Evolutionary conservation across 345 rosid species (phyloP).

Genomic region (Citropsis articulata): DNA sequence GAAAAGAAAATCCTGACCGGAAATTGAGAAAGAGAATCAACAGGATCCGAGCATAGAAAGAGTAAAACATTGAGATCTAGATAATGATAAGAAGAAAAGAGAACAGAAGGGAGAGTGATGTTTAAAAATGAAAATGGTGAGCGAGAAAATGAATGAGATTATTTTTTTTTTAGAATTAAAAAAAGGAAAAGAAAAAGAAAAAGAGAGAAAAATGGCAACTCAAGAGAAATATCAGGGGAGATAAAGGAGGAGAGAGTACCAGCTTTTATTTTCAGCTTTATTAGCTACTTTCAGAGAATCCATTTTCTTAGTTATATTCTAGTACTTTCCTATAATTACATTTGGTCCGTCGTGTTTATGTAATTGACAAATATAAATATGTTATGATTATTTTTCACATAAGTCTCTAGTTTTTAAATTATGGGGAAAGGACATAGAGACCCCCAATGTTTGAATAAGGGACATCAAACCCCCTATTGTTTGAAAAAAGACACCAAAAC

Average conservation of each 20-base stretch:
- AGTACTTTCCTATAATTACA: neutral
- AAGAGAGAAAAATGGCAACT: constrained; percentile 29
- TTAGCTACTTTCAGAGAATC: neutral
- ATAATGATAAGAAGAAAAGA: neutral
- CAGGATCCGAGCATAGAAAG: constrained; percentile 41
- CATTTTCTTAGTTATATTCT: neutral
- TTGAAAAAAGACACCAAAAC: no score
- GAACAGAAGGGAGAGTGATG: constrained; percentile 1
- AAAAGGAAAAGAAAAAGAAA: neutral
- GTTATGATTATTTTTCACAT: no score
- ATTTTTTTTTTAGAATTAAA: neutral
- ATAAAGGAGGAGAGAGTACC: constrained; percentile 32
- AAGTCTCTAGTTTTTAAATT: no score
- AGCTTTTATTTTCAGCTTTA: constrained; percentile 5
- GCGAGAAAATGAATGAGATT: neutral
- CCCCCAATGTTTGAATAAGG: no score
- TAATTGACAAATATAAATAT: no score
- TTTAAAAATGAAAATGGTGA: constrained; percentile 5
- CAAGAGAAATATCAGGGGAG: constrained; percentile 36
- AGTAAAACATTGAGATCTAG: constrained; percentile 33
- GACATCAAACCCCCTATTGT: no score
- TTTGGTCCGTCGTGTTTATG: neutral
- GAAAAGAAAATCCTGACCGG: constrained; percentile 22
- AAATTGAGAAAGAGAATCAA: constrained; percentile 26
- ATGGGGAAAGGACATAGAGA: no score